A percentile compares a stretch with the other conserved stretches of the same genome.
Conservation (phyloP, 805 yeast genomes). For the Saccharomyces kudriavzevii region DNA sequence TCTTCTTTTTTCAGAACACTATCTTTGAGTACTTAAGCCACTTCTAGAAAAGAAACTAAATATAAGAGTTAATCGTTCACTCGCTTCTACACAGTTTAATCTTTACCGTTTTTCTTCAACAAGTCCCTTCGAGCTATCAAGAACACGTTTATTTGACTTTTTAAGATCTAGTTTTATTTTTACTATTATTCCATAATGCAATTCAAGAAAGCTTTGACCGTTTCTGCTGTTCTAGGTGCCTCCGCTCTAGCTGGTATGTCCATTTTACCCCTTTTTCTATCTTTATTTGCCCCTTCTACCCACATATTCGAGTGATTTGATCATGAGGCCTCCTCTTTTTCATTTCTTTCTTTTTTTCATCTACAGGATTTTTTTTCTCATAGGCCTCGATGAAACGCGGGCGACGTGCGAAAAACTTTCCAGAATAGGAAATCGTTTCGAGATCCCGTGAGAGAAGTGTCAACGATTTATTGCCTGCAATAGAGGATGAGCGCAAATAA, state of each 20-base stretch:
- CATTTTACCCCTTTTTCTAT: constrained; percentile 1
- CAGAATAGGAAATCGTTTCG: not conserved
- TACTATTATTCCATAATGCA: not conserved
- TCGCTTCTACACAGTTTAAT: not conserved
- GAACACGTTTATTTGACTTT: not conserved
- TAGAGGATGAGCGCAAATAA: not conserved
- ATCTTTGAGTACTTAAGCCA: not conserved
- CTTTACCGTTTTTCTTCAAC: not conserved
- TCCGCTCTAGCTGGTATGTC: constrained; percentile 36
- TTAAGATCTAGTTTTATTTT: not conserved
- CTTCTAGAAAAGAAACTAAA: not conserved
- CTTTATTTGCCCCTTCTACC: not conserved
- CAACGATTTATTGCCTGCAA: not conserved
- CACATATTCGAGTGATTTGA: too few species aligned
- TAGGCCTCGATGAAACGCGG: not conserved
- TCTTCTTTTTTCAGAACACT: not conserved
- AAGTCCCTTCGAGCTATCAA: not conserved
- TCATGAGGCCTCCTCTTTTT: not conserved
- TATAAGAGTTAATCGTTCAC: not conserved
- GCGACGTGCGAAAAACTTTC: not conserved
- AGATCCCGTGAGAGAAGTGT: not conserved
- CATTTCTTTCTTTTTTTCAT: not conserved
- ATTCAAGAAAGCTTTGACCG: constrained; percentile 1
- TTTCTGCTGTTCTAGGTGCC: not conserved
- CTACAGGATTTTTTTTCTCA: not conserved